Evolutionary conservation across 73 alveolate genomes (phyloP), one percentile per base, ranked within the genome.

Genomic region (Paramecium biaurelia): DNA sequence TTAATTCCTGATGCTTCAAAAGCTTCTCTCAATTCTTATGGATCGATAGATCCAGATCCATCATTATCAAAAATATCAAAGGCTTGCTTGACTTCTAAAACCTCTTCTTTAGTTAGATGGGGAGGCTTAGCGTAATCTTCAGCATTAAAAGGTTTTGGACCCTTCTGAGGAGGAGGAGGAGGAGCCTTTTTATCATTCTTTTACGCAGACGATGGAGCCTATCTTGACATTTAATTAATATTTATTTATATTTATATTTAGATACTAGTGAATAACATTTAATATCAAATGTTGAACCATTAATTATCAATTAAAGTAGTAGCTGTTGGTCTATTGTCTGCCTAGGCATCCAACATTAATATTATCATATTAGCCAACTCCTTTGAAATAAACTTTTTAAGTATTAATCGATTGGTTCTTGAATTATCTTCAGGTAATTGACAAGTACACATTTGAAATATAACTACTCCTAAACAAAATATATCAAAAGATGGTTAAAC

Each of bases 11-110:
- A 92, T 56, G 93, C 92, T 47, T 97, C 95, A 98, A 98, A 97
- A 70, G 99, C 98, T 63, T 96, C 98, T 92, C 94, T 98, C 53
- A 98, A 95, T 93, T 98, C 99, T 57, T 82, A 93, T 14, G 99
- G 99, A 76, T 98, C 99, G 70, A 98, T 96, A 58, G 96, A 92
- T 15, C 99, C 99, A 59, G 98, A 93, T 18, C 97, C 98, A 76
- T 95, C 98, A 59, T 89, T 56, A 86, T 96, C 99, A 86, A 98
- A 96, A 82, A 97, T 94, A 86, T 72, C 86, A 72, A 72, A 72
- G 28, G 86, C 86, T 38, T 72, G 4, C 38, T 72, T 72, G 21
- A 72, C 58, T 42, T 72, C 86, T 32, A 72, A 32, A 0, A 72
- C 86, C 11, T 72, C 86, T 18, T 72, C 86, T 18, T 38, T 72